Conservation (phyloP, 306 rosid genomes). For the Medicago truncatula region MtrunA17r5.0-ANR NC_053049.1:14988501-14989000, state of each 20-base stretch:
- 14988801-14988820: constrained; percentile 1
- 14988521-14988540: constrained; percentile 75
- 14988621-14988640: constrained; percentile 94
- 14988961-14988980: neutral
- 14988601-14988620: constrained; percentile 95
- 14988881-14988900: neutral
- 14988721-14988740: constrained; percentile 96
- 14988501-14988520: constrained; percentile 67
- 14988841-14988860: neutral
- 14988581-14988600: constrained; percentile 90
- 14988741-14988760: constrained; percentile 91
- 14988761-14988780: constrained; percentile 74
- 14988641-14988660: constrained; percentile 65
- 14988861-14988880: neutral
- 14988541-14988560: constrained; percentile 55
- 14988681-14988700: constrained; percentile 91
- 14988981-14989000: constrained; percentile 4
- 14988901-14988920: neutral
- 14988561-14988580: constrained; percentile 85
- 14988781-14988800: constrained; percentile 19
- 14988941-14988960: neutral
- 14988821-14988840: neutral
- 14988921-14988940: neutral
- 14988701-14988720: constrained; percentile 89
- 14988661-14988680: constrained; percentile 99